Conservation (phyloP, 768 basidiomycete genomes). For the Kwoniella dejecticola region DNA sequence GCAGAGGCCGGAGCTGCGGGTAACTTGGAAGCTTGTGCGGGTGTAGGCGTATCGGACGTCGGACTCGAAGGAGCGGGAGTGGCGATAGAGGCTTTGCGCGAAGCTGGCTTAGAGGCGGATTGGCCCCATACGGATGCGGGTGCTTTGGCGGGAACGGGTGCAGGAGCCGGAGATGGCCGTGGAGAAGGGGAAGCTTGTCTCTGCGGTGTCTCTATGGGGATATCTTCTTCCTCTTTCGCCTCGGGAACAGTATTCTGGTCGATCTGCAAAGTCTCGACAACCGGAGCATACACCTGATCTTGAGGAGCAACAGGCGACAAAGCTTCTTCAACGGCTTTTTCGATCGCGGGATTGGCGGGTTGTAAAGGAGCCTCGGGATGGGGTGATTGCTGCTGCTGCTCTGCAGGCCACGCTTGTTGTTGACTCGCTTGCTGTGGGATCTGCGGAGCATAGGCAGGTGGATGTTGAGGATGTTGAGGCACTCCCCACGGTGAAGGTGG, state of each 20-base stretch:
- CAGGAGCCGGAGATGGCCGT: constrained; percentile 17
- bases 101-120: constrained; percentile 17
- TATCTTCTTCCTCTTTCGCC: not conserved
- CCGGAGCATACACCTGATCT: not conserved
- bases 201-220: constrained; percentile 17
- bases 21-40: constrained; percentile 53
- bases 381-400: constrained; percentile 37
- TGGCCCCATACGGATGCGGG: constrained; percentile 42
- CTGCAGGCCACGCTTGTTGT: constrained; percentile 22
- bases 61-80: constrained; percentile 32
- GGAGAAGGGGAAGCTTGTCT: constrained; percentile 44
- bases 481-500: constrained; percentile 45
- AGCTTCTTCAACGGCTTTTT: constrained; percentile 21
- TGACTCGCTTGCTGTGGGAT: constrained; percentile 11
- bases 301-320: constrained; percentile 19
- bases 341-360: constrained; percentile 20
- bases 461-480: constrained; percentile 27
- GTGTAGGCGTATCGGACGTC: constrained; percentile 31
- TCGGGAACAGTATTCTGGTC: not conserved
- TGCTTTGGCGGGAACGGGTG: constrained; percentile 38
- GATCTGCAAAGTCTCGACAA: not conserved
- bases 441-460: constrained; percentile 6
- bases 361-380: constrained; percentile 7
- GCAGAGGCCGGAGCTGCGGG: constrained; percentile 38
- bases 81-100: constrained; percentile 28